Evolutionary conservation across 371 early-diverging fungal genomes (phyloP), one percentile per base, ranked within the genome.

Genomic region (Apophysomyces trapeziformis): DNA sequence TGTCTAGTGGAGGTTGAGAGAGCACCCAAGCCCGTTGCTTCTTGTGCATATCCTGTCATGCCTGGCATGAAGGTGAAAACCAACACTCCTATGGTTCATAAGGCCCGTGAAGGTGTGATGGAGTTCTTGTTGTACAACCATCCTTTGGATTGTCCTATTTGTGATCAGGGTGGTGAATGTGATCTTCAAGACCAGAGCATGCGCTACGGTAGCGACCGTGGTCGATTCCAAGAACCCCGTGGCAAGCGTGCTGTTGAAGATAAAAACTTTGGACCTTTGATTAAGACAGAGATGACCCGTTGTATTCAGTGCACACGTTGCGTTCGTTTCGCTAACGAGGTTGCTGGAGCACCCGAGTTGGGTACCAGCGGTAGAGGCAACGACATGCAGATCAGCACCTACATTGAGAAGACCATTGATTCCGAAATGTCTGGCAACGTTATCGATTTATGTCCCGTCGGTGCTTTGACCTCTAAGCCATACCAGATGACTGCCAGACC

Each of bases 281-380:
- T 98, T 71, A 94, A 95, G 79, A 98, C 97, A 26, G 87, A 87
- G 58, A 98, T 98, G 99, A 98, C 93, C 43, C 91, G 99, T 67
- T 98, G 99, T 87, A 98, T 98, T 80, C 99, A 98, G 75, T 98
- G 99, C 90, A 98, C 99, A 26, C 93, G 99, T 68, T 98, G 99
- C 74, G 99, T 98, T 64, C 93, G 99, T 69, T 98, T 98, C 65
- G 92, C 98, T 54, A 98, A 96, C 84, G 99, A 98, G 80, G 92
- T 98, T 46, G 99, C 98, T 56, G 99, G 99, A 50, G 94, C 93
- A 47, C 89, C 88, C 67, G 99, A 97, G 75, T 88, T 98, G 54
- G 99, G 99, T 67, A 96, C 99, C 14, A 88, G 92, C 54, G 98
- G 99, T 38, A 86, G 99, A 61, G 98, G 99, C 74, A 96, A 96